Evolutionary conservation across 2,329 filamentous ascomycete genomes (phyloP).

Genomic region (Tothia fuscella): DNA sequence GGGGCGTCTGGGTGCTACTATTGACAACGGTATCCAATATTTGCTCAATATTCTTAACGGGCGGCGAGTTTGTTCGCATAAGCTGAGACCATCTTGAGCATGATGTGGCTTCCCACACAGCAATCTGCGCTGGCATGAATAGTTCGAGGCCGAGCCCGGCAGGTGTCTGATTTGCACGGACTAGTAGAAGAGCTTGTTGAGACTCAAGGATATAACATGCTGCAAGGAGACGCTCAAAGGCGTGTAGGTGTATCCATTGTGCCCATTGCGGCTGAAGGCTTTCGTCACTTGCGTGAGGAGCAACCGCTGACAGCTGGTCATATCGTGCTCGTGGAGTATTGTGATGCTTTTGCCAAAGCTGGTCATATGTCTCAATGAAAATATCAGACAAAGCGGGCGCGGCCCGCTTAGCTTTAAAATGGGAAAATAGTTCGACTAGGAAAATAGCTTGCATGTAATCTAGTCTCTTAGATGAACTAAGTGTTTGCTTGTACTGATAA

Average conservation of each 20-base stretch:
- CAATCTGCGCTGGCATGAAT: conserved; percentile 24
- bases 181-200: conserved; percentile 24
- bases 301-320: conserved; percentile 14
- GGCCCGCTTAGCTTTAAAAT: conserved; percentile 29
- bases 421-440: conserved; percentile 30
- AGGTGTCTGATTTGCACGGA: conserved; percentile 13
- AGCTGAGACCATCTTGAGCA: conserved; percentile 3
- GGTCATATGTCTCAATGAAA: conserved; percentile 26
- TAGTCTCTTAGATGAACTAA: conserved; percentile 18
- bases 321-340: conserved; percentile 10
- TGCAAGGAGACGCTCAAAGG: conserved; percentile 26
- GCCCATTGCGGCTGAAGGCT: conserved; percentile 20
- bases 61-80: background rate
- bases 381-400: conserved; percentile 24
- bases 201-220: conserved; percentile 32
- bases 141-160: conserved; percentile 20
- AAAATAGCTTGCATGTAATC: conserved; percentile 33
- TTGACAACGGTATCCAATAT: conserved; percentile 2
- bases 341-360: conserved; percentile 11
- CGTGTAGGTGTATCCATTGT: conserved; percentile 22
- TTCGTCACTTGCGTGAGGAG: conserved; percentile 15
- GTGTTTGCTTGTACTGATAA: background rate
- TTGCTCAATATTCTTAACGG: background rate
- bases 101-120: conserved; percentile 26
- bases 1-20: conserved; percentile 5